Evolutionary conservation across 306 rosid genomes (phyloP).

Genomic region (Quercus wislizeni): DNA sequence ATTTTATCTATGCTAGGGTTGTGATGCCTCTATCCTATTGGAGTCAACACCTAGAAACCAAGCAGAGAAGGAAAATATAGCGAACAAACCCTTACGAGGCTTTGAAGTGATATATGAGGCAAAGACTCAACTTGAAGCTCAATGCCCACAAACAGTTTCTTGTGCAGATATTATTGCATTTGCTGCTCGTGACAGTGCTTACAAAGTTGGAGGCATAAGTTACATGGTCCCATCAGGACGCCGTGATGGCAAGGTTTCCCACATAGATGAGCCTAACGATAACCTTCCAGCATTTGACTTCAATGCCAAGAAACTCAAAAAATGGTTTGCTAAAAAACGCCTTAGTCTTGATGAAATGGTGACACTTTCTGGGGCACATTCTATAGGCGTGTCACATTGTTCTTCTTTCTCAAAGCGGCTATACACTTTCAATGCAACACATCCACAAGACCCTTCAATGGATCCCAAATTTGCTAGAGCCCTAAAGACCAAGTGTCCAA

Average conservation of each 20-base stretch:
- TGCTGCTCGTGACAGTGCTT: constrained; percentile 38
- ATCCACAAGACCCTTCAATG: background rate
- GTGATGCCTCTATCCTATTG: constrained; percentile 37
- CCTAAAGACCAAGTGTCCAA: background rate
- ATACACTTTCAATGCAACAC: background rate
- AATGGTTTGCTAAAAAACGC: background rate
- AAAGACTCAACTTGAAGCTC: constrained; percentile 33
- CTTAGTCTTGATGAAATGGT: constrained; percentile 11
- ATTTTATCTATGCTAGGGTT: constrained; percentile 21
- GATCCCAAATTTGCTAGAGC: no score
- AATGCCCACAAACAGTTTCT: constrained; percentile 38
- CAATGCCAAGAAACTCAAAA: background rate
- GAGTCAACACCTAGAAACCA: constrained; percentile 25
- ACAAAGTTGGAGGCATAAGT: background rate
- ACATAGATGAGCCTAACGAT: background rate
- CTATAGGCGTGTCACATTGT: background rate
- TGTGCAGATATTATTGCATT: constrained; percentile 44
- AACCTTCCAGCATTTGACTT: background rate
- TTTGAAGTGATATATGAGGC: constrained; percentile 40
- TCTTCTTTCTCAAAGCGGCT: background rate
- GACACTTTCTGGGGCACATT: constrained; percentile 20
- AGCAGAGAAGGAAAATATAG: constrained; percentile 32
- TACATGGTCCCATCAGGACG: constrained; percentile 8
- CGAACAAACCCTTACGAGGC: constrained; percentile 38
- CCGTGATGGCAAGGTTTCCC: constrained; percentile 8